A percentile compares a stretch with the other conserved stretches of the same genome.
Evolutionary conservation across 805 yeast genomes (phyloP).

Genomic region (Candida krabiensis): DNA sequence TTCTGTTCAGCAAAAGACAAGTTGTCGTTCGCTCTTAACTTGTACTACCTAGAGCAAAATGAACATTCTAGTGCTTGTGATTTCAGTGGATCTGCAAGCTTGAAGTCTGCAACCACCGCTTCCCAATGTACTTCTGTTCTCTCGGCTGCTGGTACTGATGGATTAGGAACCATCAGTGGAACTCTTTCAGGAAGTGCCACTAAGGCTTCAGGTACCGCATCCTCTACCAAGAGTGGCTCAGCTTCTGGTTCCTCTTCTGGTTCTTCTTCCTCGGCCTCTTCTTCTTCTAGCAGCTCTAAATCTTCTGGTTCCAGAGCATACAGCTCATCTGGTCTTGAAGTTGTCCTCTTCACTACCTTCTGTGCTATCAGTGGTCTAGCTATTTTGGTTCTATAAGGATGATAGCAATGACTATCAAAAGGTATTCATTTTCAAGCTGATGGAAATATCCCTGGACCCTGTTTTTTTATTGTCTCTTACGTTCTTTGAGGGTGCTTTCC

Average conservation of each 20-base stretch:
- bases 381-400: not conserved
- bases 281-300: slow-evolving; percentile 18
- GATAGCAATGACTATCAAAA: too few species aligned
- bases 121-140: slow-evolving; percentile 57
- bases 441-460: too few species aligned
- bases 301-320: slow-evolving; percentile 15
- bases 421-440: slow-evolving; percentile 6
- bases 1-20: slow-evolving; percentile 67
- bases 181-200: slow-evolving; percentile 29
- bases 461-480: too few species aligned
- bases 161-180: slow-evolving; percentile 56
- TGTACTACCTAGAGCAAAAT: slow-evolving; percentile 55
- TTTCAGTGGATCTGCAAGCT: slow-evolving; percentile 67
- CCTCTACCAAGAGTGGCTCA: slow-evolving; percentile 16
- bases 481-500: too few species aligned
- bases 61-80: slow-evolving; percentile 54
- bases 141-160: slow-evolving; percentile 67
- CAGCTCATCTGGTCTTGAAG: slow-evolving; percentile 5
- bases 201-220: slow-evolving; percentile 17
- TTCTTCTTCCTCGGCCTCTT: slow-evolving; percentile 18
- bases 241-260: slow-evolving; percentile 13
- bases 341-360: slow-evolving; percentile 7
- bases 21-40: slow-evolving; percentile 63
- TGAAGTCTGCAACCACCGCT: slow-evolving; percentile 47
- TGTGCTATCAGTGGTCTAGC: not conserved